Evolutionary conservation across 257 asterid genomes (phyloP), one percentile per base, ranked within the genome.

Genomic region (Scutellaria minor): DNA sequence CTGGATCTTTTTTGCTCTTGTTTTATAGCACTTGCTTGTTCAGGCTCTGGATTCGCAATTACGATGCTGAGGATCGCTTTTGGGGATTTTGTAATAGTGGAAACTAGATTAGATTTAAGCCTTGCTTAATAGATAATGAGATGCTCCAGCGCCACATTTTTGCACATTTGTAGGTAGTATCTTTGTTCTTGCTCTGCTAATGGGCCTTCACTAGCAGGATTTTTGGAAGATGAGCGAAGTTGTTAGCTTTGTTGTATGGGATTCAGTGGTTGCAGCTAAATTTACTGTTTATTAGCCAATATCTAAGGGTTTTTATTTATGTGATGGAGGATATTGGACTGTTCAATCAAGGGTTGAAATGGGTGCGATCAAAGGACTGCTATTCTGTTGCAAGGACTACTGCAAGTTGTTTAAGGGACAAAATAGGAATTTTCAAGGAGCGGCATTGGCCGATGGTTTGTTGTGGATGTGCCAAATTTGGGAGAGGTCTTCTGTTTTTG

Each of bases 361-460:
- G 99, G 97, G 66, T 92, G 81, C 96, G 82, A 84, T 89, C 96
- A 2, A 92, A 90, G 80, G 87, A 78, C 72, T 82, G 89, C 70
- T 95, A 86, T 79, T 90, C 93, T 60, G 89, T 89, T 20, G 85
- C 85, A 37, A 84, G 82, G 75, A 82, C 87, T 75, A 52, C 78
- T 6, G 64, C 75, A 69, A 77, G 87, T 75, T 90, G 91, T 80
- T 66, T 82, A 37, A 83, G 96, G 80, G 99, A 95, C 72, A 90
- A 85, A 73, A 79, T 86, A 57, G 95, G 90, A 44, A 81, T 82
- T 35, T 90, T 89, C 63, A 81, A 80, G 80, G 98, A 95, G 79
- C 83, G 93, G 81, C 94, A 89, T 79, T 95, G 99, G 99, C 98
- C 99, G 5, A 72, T 87, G 84, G 93, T 95, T 44, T 92, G 98